Evolutionary conservation across 164 flowering plant genomes (phyloP).

Genomic region (Malania oleifera): DNA sequence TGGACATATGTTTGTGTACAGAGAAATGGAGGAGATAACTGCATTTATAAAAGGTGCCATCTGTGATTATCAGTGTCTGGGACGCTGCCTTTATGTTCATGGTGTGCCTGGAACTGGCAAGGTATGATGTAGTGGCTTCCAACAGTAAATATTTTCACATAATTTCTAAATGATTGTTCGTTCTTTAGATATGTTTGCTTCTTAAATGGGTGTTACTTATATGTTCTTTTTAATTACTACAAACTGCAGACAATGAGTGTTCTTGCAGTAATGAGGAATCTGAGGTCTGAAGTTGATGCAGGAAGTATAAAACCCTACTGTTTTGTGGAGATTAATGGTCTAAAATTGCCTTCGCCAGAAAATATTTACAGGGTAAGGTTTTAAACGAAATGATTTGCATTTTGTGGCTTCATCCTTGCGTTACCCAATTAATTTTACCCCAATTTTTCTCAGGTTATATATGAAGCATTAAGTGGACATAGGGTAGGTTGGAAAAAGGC

Average conservation of each 20-base stretch:
- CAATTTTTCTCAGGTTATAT: constrained; percentile 56
- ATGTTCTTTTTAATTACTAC: constrained; percentile 5
- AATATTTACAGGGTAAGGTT: constrained; percentile 74
- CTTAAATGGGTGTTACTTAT: constrained; percentile 10
- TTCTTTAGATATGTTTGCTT: background rate
- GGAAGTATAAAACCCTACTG: constrained; percentile 68
- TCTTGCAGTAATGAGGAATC: constrained; percentile 74
- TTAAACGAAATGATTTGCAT: background rate
- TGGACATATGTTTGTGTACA: constrained; percentile 19
- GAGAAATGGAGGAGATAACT: constrained; percentile 94
- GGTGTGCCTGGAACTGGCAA: constrained; percentile 99
- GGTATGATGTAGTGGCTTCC: constrained; percentile 32
- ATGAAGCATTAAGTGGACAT: constrained; percentile 89
- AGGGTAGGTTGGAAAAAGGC: constrained; percentile 96
- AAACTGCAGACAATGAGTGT: constrained; percentile 93
- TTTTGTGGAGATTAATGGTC: constrained; percentile 90
- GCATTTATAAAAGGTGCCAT: constrained; percentile 76
- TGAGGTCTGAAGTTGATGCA: constrained; percentile 78
- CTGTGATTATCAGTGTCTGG: constrained; percentile 79
- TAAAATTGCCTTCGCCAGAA: constrained; percentile 89
- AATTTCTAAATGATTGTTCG: background rate
- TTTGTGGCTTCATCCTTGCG: background rate
- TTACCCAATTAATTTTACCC: background rate
- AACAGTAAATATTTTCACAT: background rate
- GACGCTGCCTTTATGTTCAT: constrained; percentile 94